Evolutionary conservation across 495 filamentous ascomycete species (phyloP).

Genomic region (Penicillium salamii): DNA sequence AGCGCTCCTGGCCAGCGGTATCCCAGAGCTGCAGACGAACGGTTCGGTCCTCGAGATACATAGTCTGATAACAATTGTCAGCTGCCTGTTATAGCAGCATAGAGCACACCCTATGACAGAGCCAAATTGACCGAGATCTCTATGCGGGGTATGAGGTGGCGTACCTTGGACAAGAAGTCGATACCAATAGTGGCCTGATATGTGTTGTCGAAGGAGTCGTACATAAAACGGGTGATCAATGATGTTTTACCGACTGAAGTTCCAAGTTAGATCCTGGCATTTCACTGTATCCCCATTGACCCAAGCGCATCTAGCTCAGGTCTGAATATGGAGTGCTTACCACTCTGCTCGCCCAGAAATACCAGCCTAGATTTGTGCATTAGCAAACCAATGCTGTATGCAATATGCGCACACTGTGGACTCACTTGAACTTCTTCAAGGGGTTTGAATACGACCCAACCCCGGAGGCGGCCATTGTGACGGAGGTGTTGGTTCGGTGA

Average conservation of each 20-base stretch:
- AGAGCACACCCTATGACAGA: neutral
- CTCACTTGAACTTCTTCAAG: slow-evolving; percentile 99
- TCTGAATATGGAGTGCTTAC: slow-evolving; percentile 47
- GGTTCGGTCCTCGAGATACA: slow-evolving; percentile 98
- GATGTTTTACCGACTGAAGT: slow-evolving; percentile 93
- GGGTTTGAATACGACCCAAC: slow-evolving; percentile 96
- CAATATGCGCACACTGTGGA: neutral
- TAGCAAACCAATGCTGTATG: slow-evolving; percentile 7
- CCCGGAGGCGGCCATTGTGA: slow-evolving; percentile 54
- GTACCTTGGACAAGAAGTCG: slow-evolving; percentile 96
- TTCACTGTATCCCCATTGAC: neutral
- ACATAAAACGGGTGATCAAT: slow-evolving; percentile 98
- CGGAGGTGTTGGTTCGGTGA: slow-evolving; percentile 15
- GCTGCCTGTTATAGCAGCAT: neutral
- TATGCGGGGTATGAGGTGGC: slow-evolving; percentile 10
- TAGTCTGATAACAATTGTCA: slow-evolving; percentile 60
- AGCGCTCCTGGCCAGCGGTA: slow-evolving; percentile 95
- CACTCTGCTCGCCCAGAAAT: slow-evolving; percentile 96
- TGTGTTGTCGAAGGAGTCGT: slow-evolving; percentile 99
- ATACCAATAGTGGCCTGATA: slow-evolving; percentile 99
- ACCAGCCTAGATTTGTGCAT: slow-evolving; percentile 63
- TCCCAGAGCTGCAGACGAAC: slow-evolving; percentile 98
- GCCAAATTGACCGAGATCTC: neutral
- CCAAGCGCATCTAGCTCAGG: neutral
- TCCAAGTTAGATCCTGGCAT: slow-evolving; percentile 12